These are phyloP conservation scores for Lagenidium giganteum DNA, from an alignment of 352 stramenopile genomes.

Conservation along the genomic window DNA sequence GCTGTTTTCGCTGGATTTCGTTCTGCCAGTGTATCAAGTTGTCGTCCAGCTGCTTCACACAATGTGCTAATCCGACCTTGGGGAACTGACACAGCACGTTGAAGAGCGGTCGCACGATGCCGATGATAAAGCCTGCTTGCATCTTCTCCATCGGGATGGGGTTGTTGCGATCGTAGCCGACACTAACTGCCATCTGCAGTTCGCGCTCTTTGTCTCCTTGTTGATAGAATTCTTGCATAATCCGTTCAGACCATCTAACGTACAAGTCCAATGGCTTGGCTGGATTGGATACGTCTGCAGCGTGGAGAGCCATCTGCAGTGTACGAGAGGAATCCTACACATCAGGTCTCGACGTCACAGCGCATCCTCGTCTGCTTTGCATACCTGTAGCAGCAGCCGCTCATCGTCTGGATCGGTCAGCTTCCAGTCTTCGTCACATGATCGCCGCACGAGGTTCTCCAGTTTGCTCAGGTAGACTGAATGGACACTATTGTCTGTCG, in stretches of 20 bases:
- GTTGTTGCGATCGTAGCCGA: slow-evolving; percentile 87
- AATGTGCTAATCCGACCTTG: slow-evolving; percentile 43
- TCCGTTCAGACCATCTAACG: slow-evolving; percentile 85
- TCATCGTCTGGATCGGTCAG: slow-evolving; percentile 58
- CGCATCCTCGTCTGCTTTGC: neutral
- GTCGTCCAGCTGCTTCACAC: slow-evolving; percentile 55
- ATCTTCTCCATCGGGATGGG: slow-evolving; percentile 84
- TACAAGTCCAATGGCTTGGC: slow-evolving; percentile 76
- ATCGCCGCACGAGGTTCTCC: slow-evolving; percentile 63
- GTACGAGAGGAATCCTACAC: no score
- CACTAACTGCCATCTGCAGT: slow-evolving; percentile 78
- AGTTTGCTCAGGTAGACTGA: slow-evolving; percentile 73
- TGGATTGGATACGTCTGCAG: slow-evolving; percentile 94
- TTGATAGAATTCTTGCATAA: slow-evolving; percentile 92
- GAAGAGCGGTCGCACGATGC: slow-evolving; percentile 84
- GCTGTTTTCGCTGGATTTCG: slow-evolving; percentile 46
- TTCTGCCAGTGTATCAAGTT: slow-evolving; percentile 70
- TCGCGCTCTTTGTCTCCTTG: slow-evolving; percentile 94
- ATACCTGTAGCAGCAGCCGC: slow-evolving; percentile 56
- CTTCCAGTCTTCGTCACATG: slow-evolving; percentile 44
- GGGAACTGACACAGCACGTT: slow-evolving; percentile 49
- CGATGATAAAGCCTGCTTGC: slow-evolving; percentile 93
- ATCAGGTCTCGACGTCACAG: no score
- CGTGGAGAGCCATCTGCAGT: slow-evolving; percentile 69
- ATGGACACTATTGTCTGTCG: slow-evolving; percentile 87